Conservation (phyloP, 2,329 filamentous ascomycete genomes). For the Alternaria sp. region DNA sequence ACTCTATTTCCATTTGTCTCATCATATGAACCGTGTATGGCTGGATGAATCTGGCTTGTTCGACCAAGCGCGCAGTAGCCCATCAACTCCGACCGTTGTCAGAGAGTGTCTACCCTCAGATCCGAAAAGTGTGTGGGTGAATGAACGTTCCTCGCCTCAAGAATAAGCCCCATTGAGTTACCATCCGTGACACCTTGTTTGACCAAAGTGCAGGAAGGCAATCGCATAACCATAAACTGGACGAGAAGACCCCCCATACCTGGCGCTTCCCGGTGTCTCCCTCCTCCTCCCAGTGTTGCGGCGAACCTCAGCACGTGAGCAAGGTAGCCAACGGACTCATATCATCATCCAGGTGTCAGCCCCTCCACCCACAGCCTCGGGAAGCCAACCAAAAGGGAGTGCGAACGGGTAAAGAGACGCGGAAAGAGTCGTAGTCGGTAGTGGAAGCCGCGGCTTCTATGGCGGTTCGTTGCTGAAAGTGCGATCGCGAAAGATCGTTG, state of each 20-base stretch:
- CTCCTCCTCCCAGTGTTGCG: conserved; percentile 41
- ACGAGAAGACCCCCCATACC: conserved; percentile 73
- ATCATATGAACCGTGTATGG: conserved; percentile 73
- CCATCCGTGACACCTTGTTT: conserved; percentile 54
- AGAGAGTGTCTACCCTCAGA: conserved; percentile 50
- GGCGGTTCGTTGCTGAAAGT: conserved; percentile 97
- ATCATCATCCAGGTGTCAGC: conserved; percentile 76
- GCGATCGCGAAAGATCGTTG: conserved; percentile 63
- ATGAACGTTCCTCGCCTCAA: conserved; percentile 89
- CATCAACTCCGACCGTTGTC: conserved; percentile 14
- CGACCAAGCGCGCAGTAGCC: conserved; percentile 64
- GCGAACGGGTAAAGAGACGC: conserved; percentile 59
- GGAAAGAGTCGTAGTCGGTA: conserved; percentile 52
- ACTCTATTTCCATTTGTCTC: conserved; percentile 91
- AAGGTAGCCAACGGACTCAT: conserved; percentile 74
- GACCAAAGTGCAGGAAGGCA: conserved; percentile 61
- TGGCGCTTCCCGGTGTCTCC: conserved; percentile 34
- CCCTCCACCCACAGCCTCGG: conserved; percentile 49
- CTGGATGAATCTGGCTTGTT: conserved; percentile 68
- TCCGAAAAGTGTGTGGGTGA: conserved; percentile 49
- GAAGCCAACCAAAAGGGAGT: conserved; percentile 53
- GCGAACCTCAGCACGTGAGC: conserved; percentile 26
- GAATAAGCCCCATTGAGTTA: conserved; percentile 99
- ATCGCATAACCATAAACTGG: conserved; percentile 98
- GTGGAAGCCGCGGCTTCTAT: conserved; percentile 92